These are phyloP conservation scores for Stemphylium lycopersici DNA, from an alignment of 2,329 filamentous ascomycete genomes.

Conservation along the genomic window DNA sequence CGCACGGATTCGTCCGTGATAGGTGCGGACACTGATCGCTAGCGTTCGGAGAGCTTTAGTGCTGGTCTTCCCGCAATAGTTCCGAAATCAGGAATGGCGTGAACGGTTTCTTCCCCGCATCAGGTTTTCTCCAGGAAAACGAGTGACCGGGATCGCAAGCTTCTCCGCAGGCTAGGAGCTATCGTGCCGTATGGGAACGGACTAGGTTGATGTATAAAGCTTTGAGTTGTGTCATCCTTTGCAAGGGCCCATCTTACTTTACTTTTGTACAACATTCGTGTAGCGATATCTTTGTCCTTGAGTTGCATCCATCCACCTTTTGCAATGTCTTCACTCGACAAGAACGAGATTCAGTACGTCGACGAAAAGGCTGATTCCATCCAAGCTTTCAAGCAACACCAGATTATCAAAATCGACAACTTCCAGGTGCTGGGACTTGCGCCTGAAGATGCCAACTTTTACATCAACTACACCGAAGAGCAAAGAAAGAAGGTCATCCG, in stretches of 20 bases:
- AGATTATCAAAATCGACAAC: slow-evolving; percentile 35
- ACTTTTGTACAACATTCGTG: background rate
- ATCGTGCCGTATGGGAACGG: background rate
- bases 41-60: background rate
- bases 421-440: slow-evolving; percentile 33
- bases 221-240: background rate
- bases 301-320: background rate
- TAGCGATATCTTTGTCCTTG: background rate
- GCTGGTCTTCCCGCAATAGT: background rate
- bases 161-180: slow-evolving; percentile 1
- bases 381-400: slow-evolving; percentile 21
- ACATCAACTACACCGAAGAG: slow-evolving; percentile 46
- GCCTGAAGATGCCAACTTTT: slow-evolving; percentile 31
- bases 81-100: background rate
- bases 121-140: slow-evolving; percentile 10
- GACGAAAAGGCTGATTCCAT: slow-evolving; percentile 31
- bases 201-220: slow-evolving; percentile 4
- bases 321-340: slow-evolving; percentile 26
- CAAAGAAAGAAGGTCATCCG: slow-evolving; percentile 53
- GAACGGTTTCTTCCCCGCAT: slow-evolving; percentile 4
- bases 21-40: background rate
- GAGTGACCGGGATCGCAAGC: background rate
- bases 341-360: slow-evolving; percentile 29
- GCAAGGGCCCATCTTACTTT: background rate
- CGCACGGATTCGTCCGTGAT: background rate